phyloP scores from a whole-genome alignment of 2,329 filamentous ascomycete species.

The Penicillium expansum region DNA sequence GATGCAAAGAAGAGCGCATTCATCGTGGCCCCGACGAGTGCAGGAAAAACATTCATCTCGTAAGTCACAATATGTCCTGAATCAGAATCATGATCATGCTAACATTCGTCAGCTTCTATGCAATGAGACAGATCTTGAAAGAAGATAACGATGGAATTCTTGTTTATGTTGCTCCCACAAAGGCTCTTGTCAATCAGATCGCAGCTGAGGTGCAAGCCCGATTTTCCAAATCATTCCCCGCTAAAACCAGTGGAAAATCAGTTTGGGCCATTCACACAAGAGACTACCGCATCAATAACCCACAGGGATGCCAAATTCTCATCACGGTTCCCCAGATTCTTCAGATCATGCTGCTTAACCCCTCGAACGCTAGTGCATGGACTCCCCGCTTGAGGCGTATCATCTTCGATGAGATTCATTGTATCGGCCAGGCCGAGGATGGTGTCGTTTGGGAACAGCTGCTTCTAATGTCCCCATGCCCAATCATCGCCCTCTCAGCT shows the following conservation, averaged over 20 bases:
- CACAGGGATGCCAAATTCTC: conserved; percentile 68
- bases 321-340: conserved; percentile 76
- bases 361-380: conserved; percentile 66
- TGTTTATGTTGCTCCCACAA: conserved; percentile 78
- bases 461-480: conserved; percentile 69
- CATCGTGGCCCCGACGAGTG: conserved; percentile 73
- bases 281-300: conserved; percentile 72
- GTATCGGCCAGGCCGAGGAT: conserved; percentile 72
- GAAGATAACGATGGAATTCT: conserved; percentile 67
- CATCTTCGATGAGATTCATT: conserved; percentile 81
- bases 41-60: conserved; percentile 77
- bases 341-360: conserved; percentile 71
- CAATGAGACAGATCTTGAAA: conserved; percentile 72
- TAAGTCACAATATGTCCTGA: conserved; percentile 13
- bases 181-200: conserved; percentile 80
- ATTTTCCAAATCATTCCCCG: conserved; percentile 63
- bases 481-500: conserved; percentile 74
- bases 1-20: conserved; percentile 69
- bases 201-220: conserved; percentile 73
- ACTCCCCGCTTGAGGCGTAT: conserved; percentile 67
- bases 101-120: conserved; percentile 59
- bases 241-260: conserved; percentile 57
- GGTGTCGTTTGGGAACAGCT: conserved; percentile 77
- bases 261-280: conserved; percentile 78
- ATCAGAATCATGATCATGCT: background rate